Base-by-base conservation (phyloP, 2,329 filamentous ascomycete genomes). In the Verticillium zaregamsianum region DNA sequence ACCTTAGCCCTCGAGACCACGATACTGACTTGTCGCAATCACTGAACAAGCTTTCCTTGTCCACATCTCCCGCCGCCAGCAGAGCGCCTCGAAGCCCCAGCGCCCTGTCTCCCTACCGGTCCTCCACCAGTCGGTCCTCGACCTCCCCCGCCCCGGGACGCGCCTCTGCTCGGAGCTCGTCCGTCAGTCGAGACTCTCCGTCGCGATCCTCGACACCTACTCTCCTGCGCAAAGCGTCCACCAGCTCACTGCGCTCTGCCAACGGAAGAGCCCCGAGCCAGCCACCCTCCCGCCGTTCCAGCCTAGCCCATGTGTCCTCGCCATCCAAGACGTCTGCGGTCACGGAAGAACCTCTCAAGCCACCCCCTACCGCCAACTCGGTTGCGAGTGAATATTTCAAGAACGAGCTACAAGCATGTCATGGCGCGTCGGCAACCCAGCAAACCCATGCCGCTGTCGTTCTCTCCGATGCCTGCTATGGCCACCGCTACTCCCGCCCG, bases 381-480 rank as follows among this genome's bases (percentile, higher is more conserved):
- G 76, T 94, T 54, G 91, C 91, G 4, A 83, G 81, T 57, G 82
- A 86, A 9, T 86, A 90, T 73, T 91, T 96, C 70, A 79, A 81
- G 64, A 85, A 82, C 64, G 92, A 96, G 72, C 74, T 96, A 35
- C 80, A 85, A 17, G 74, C 82, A 7, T 88, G 92, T 68, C 83
- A 88, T 62, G 76, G 78, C 35, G 70, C 71, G 2, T 72, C 76
- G 12, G 72, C 76, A 2, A 74, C 75, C 9, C 71, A 74, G 31
- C 66, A 76, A 37, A 75, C 84, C 12, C 80, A 93, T 63, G 92
- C 92, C 0, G 77, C 96, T 5, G 93, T 98, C 56, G 84, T 99
- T 33, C 79, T 99, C 2, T 93, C 98, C 69, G 95, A 99, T 77
- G 89, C 90, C 59, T 97, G 94, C 76, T 99, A 98, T 73, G 93